Conservation (phyloP, 1,139 yeast genomes). For the Groenewaldozyma sp. region DNA sequence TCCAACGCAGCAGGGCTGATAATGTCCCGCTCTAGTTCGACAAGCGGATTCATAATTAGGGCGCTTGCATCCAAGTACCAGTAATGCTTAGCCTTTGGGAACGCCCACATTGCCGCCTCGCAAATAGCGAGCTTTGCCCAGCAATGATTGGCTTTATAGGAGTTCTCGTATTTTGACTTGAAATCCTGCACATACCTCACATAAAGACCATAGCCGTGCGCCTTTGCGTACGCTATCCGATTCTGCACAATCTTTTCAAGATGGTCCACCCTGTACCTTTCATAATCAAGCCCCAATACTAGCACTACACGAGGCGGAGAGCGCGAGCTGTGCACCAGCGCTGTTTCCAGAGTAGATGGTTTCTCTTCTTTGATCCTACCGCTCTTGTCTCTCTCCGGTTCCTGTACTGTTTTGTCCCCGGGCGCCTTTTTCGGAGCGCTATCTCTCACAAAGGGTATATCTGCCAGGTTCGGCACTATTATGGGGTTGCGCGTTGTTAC, state of each 20-base stretch:
- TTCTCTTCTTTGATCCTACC: not conserved
- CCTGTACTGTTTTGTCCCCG: slow-evolving; percentile 4
- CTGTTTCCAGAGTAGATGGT: not conserved
- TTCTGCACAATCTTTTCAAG: slow-evolving; percentile 64
- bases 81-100: slow-evolving; percentile 74
- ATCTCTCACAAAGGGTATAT: slow-evolving; percentile 5
- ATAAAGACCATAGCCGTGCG: slow-evolving; percentile 66
- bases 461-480: slow-evolving; percentile 8
- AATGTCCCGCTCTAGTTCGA: slow-evolving; percentile 49
- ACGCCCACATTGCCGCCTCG: slow-evolving; percentile 80
- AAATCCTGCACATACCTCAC: slow-evolving; percentile 74
- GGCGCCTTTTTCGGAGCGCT: slow-evolving; percentile 8
- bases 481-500: slow-evolving; percentile 5
- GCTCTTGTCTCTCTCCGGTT: not conserved
- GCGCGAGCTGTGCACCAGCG: slow-evolving; percentile 3
- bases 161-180: slow-evolving; percentile 11
- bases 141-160: slow-evolving; percentile 21
- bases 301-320: slow-evolving; percentile 5
- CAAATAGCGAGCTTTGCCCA: slow-evolving; percentile 56
- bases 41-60: slow-evolving; percentile 54
- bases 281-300: slow-evolving; percentile 8
- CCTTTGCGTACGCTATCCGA: slow-evolving; percentile 73
- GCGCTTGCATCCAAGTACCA: slow-evolving; percentile 67
- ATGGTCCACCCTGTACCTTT: slow-evolving; percentile 44
- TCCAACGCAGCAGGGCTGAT: slow-evolving; percentile 48